Evolutionary conservation across 345 rosid species (phyloP).

Genomic region (Syzygium oleosum): DNA sequence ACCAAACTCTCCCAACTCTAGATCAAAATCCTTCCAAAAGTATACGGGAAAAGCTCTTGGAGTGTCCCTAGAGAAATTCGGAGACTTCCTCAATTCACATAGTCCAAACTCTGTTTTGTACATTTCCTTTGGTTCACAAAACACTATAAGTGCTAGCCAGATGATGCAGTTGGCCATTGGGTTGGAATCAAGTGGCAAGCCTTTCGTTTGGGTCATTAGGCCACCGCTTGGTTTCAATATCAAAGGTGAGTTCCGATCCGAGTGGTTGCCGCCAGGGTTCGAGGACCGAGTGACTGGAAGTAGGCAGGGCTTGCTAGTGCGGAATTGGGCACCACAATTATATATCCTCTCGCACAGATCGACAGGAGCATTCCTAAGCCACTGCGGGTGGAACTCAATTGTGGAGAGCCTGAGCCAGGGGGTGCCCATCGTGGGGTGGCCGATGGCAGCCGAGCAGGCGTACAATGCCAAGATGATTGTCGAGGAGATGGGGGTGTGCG

Average conservation of each 20-base stretch:
- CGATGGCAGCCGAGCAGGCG: constrained; percentile 37
- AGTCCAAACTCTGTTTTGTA: constrained; percentile 25
- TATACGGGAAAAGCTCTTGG: constrained; percentile 15
- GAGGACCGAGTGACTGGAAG: constrained; percentile 8
- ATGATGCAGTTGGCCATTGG: constrained; percentile 43
- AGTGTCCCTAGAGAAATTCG: constrained; percentile 17
- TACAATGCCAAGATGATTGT: constrained; percentile 39
- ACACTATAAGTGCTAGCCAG: constrained; percentile 24
- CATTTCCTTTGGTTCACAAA: constrained; percentile 45
- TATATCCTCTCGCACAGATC: constrained; percentile 32
- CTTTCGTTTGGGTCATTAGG: constrained; percentile 44
- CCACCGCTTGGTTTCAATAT: constrained; percentile 33
- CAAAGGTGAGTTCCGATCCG: constrained; percentile 19
- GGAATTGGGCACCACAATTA: constrained; percentile 42
- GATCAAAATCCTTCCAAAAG: neutral
- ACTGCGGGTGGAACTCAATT: constrained; percentile 48
- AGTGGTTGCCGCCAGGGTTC: constrained; percentile 42
- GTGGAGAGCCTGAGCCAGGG: constrained; percentile 46
- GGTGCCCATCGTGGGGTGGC: constrained; percentile 42
- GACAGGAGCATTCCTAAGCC: constrained; percentile 32
- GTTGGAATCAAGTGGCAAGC: constrained; percentile 20
- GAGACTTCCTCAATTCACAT: constrained; percentile 26
- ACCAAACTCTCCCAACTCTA: neutral
- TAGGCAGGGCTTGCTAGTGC: constrained; percentile 25
- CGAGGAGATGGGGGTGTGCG: constrained; percentile 38